Evolutionary conservation across 805 yeast genomes (phyloP), one percentile per base, ranked within the genome.

Genomic region (Metschnikowia orientalis): DNA sequence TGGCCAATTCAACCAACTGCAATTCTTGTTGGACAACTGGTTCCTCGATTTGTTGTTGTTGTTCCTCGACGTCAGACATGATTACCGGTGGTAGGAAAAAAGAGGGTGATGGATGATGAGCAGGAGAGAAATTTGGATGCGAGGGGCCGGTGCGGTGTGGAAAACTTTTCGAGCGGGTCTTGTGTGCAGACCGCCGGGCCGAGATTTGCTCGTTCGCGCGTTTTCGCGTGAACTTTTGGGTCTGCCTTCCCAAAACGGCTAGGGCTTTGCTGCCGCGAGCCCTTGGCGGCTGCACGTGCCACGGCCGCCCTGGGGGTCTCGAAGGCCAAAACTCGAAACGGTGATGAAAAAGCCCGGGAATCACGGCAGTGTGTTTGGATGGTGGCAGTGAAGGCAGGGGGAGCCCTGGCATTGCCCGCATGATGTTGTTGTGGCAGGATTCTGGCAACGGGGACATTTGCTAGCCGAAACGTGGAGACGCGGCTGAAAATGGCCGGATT

Each of bases 31-130:
- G 81, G 67, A 83, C 84, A 67, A 81, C 84, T 70, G 80, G 86
- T 69, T 73, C 72, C 57, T 71, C 75, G 46, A 44, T 44, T 36
- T 44, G 47, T 34, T 41, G 45, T 28, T 32, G 40, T 70, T 71
- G 77, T 64, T 73, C 77, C 76, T 78, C 83, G 65, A 75, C 85
- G 81, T 82, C 90, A 77, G 94, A 82, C 94, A 84, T 84, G 59
- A 59, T 79, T 59, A 45, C 38, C 44, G 30, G 29, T 15, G 32
- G 38, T 23, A 34, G 29, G 37, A 41, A 44, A 34, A 37, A 36
- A 31, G 32, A 30, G 28, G 13, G 23, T 23, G 29, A 35, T 32
- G 37, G 28, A 7, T 18, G 20, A 18, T 7, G 13, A 18, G 12
- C 6, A 18, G 18, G 13, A 10, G 23, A 30, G 22, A 18, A 8